A percentile compares a stretch with the other conserved stretches of the same genome.
These are phyloP conservation scores for Pelargonium nanum DNA, from an alignment of 345 rosid genomes.

Conservation along the genomic window DNA sequence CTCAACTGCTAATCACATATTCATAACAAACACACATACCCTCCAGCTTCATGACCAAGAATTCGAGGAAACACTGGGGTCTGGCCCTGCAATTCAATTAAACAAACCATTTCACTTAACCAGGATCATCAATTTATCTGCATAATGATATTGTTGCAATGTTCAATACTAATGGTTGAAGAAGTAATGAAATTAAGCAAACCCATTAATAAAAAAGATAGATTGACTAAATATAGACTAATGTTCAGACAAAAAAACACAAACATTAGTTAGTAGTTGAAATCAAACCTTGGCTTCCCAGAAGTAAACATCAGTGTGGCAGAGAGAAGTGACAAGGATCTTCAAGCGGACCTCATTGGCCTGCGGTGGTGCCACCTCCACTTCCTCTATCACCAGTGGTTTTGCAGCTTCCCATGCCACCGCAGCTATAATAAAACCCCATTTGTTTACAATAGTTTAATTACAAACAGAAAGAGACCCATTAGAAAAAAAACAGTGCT, in stretches of 20 bases:
- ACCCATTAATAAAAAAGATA: not conserved
- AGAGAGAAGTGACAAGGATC: slow-evolving; percentile 28
- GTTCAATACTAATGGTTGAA: no score
- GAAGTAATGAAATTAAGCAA: not conserved
- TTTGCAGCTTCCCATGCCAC: slow-evolving; percentile 55
- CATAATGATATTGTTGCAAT: no score
- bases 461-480: not conserved
- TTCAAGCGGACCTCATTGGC: slow-evolving; percentile 33
- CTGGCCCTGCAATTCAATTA: slow-evolving; percentile 20
- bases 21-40: no score
- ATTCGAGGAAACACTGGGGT: slow-evolving; percentile 33
- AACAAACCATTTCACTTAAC: not conserved
- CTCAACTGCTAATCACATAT: no score
- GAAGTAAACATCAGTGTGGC: slow-evolving; percentile 43
- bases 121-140: not conserved
- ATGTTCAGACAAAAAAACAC: not conserved
- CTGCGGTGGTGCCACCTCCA: slow-evolving; percentile 49
- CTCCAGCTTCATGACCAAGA: slow-evolving; percentile 33
- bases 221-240: not conserved
- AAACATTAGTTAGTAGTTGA: no score
- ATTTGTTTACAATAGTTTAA: not conserved
- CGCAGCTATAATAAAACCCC: slow-evolving; percentile 22
- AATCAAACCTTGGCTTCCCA: slow-evolving; percentile 35
- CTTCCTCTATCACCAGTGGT: slow-evolving; percentile 38
- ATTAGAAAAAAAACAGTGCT: not conserved